Percentiles rank a stretch among this genome's conserved stretches.
These are phyloP conservation scores for Diaporthe citri DNA, from an alignment of 2,329 filamentous ascomycete genomes.

Conservation along the genomic window DNA sequence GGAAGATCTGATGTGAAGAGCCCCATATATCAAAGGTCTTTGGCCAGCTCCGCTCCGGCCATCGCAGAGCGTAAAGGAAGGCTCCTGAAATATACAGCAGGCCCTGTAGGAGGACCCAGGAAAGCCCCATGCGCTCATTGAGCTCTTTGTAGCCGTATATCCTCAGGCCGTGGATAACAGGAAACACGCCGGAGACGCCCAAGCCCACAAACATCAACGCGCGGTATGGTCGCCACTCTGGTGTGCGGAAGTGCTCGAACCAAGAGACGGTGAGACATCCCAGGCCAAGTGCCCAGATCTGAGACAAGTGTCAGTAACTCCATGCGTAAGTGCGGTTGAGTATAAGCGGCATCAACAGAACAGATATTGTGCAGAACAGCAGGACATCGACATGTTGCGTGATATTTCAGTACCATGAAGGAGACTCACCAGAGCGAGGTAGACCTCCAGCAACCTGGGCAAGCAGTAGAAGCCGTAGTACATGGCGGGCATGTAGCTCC, in stretches of 20 bases:
- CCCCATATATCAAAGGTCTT: conserved; percentile 91
- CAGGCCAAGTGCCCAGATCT: conserved; percentile 85
- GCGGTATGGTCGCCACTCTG: conserved; percentile 85
- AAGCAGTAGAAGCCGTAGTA: conserved; percentile 88
- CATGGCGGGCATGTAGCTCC: conserved; percentile 88
- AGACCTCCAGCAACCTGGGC: conserved; percentile 73
- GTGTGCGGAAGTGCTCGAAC: conserved; percentile 85
- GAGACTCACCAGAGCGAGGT: conserved; percentile 78
- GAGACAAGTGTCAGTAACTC: neutral
- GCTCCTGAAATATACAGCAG: conserved; percentile 88
- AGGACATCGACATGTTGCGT: neutral
- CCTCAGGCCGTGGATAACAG: conserved; percentile 80
- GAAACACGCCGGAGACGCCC: conserved; percentile 85
- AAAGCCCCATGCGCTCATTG: conserved; percentile 80
- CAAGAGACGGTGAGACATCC: conserved; percentile 83
- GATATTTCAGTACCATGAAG: neutral
- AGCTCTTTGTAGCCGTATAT: conserved; percentile 77
- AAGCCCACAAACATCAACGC: conserved; percentile 91
- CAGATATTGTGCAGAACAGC: neutral
- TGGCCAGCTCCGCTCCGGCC: conserved; percentile 85
- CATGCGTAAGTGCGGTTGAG: neutral
- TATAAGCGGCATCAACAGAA: too few relatives aligned
- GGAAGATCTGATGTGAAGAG: conserved; percentile 96
- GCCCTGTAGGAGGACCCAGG: conserved; percentile 85
- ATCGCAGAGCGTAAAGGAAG: conserved; percentile 85